Base-by-base conservation (phyloP, 163 green algal genomes). In the Scenedesmus sp. region DNA sequence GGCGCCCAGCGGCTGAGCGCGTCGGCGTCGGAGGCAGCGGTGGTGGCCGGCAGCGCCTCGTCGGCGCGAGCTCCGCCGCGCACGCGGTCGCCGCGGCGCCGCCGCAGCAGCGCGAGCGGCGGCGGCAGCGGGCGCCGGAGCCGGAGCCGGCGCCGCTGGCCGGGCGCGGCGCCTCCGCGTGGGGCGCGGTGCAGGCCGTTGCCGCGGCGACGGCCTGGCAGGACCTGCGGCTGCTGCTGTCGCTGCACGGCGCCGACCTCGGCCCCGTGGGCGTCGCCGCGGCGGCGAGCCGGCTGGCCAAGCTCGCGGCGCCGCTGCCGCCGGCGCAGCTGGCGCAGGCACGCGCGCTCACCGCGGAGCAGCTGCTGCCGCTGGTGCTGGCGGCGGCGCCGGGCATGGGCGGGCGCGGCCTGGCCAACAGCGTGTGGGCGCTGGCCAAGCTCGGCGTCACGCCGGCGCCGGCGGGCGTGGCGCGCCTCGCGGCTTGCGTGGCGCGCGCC, bases 391-490 rank as follows among this genome's bases (percentile, higher is more conserved):
- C 3, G 15, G 36, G 18, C 13, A 20, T 78, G 36, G 44, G 54
- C 24, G 13, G 54, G 13, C 47, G 70, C 4, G 53, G 34, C 34
- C 28, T 65, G 28, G 70, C 70, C 17, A 78, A 78, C 17, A 20
- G 14, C 24, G 39, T 26, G 2, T 78, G 70, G 70, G 70, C 70
- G 3, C 70, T 78, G 26, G 57, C 33, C 2, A 78, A 78, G 70
- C 26, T 65, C 14, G 24, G 28, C 4, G 36, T 65, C 13, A 24
- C 33, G 31, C 70, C 22, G 28, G n/a, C 42, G 54, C 9, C 34
- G 15, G 5, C 44, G 31, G 36, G 36, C 4, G 20, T 58, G 53
- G 11, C n/a, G 36, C 54, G 24, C 17, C 39, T 78, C 54, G 14
- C 50, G 70, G 39, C 48, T 14, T 24, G 29, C 39, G 26, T 65